Evolutionary conservation across 192 early-diverging fungal genomes (phyloP).

Genomic region (Podila epicladia): DNA sequence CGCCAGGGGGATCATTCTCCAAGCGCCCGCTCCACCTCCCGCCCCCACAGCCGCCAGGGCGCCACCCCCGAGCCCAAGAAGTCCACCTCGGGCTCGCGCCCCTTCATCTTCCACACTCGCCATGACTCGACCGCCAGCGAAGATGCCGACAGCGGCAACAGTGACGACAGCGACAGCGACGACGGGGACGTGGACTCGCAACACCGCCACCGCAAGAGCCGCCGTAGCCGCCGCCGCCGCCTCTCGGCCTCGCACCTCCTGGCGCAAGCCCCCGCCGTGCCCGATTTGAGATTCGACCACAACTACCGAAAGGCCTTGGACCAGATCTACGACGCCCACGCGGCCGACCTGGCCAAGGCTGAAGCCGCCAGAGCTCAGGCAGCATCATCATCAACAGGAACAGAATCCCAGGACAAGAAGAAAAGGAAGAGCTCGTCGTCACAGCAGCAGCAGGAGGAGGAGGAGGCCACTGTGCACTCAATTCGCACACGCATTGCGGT

Average conservation of each 20-base stretch:
- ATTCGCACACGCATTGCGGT: constrained; percentile 25
- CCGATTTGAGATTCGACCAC: constrained; percentile 42
- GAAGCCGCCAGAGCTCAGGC: background rate
- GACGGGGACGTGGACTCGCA: background rate
- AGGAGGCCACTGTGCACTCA: constrained; percentile 12
- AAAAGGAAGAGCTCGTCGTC: too few relatives aligned
- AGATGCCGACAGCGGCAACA: background rate
- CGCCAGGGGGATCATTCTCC: constrained; percentile 15
- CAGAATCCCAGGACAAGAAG: too few relatives aligned
- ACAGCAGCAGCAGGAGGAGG: background rate
- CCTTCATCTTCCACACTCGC: background rate
- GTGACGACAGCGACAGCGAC: background rate
- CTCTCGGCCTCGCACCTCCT: constrained; percentile 36
- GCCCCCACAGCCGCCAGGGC: constrained; percentile 24
- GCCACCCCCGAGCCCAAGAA: background rate
- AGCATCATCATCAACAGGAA: background rate
- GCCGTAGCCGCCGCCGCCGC: background rate
- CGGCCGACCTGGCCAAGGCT: constrained; percentile 15
- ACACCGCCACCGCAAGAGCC: background rate
- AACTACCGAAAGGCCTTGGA: constrained; percentile 44
- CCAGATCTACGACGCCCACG: constrained; percentile 36
- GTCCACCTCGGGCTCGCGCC: background rate
- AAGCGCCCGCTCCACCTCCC: constrained; percentile 11
- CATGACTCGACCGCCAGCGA: background rate
- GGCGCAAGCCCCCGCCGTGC: constrained; percentile 31